phyloP scores from a whole-genome alignment of 1,284 basidiomycete species.

The Xanthoconium separans region DNA sequence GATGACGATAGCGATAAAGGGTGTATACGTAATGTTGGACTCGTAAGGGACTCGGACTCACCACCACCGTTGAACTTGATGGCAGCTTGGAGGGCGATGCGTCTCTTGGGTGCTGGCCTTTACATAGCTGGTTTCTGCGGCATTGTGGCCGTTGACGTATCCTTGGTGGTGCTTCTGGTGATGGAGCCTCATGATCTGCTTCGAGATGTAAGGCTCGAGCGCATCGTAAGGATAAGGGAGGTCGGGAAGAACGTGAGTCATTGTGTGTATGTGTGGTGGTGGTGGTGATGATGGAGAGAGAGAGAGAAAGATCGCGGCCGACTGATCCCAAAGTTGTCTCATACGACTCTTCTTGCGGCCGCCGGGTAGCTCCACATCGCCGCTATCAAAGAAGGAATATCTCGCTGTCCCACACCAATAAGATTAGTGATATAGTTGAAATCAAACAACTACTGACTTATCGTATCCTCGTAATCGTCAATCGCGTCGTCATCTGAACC shows the following conservation, averaged over 20 bases:
- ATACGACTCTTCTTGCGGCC: constrained; percentile 49
- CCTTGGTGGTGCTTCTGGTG: constrained; percentile 29
- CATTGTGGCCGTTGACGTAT: background rate
- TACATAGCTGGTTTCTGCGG: constrained; percentile 69
- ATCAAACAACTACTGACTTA: constrained; percentile 54
- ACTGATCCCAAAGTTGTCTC: background rate
- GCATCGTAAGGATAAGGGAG: background rate
- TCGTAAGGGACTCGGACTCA: constrained; percentile 23
- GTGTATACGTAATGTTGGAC: background rate
- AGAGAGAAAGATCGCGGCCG: background rate
- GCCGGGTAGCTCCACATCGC: constrained; percentile 64
- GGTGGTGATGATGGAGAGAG: background rate
- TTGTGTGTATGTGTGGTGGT: constrained; percentile 2
- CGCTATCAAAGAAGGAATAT: constrained; percentile 36
- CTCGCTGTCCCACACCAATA: constrained; percentile 6
- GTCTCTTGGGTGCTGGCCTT: constrained; percentile 69
- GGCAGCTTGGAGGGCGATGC: constrained; percentile 74
- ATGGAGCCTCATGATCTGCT: background rate
- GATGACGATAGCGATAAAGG: background rate
- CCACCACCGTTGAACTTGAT: constrained; percentile 74
- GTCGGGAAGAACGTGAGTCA: background rate
- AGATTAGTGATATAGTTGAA: constrained; percentile 4
- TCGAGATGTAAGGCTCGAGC: background rate
- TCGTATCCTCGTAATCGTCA: constrained; percentile 49
- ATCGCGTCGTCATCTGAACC: constrained; percentile 41